Conservation (phyloP, 495 filamentous ascomycete species). For the Hypoxylon crocopeplum region DNA sequence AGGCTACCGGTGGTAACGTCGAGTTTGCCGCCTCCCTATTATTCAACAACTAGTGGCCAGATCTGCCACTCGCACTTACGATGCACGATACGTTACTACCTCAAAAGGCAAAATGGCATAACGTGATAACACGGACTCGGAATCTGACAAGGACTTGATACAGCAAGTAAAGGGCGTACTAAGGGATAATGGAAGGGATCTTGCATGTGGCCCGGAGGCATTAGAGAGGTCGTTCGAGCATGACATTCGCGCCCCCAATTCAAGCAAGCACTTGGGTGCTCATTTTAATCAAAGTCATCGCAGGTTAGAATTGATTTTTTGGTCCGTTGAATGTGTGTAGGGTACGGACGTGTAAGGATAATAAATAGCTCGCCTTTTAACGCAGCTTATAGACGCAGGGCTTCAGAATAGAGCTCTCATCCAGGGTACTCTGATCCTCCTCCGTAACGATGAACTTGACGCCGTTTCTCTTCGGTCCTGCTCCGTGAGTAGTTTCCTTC, state of each 20-base stretch:
- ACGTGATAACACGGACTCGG: conserved; percentile 2
- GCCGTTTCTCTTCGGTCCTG: conserved; percentile 61
- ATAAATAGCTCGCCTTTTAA: conserved; percentile 46
- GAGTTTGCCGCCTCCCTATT: conserved; percentile 86
- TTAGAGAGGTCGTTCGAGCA: conserved; percentile 21
- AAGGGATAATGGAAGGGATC: conserved; percentile 10
- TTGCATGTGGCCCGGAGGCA: conserved; percentile 22
- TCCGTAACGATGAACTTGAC: conserved; percentile 60
- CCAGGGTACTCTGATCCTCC: conserved; percentile 58
- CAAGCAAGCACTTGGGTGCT: conserved; percentile 11
- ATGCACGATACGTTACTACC: neutral
- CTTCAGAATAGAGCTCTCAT: conserved; percentile 80
- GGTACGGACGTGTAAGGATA: conserved; percentile 1
- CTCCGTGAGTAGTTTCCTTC: conserved; percentile 46
- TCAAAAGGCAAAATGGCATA: conserved; percentile 8
- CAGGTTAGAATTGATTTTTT: conserved; percentile 1
- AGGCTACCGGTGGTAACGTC: conserved; percentile 83
- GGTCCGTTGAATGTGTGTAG: conserved; percentile 5
- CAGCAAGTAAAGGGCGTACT: conserved; percentile 23
- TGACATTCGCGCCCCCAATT: neutral
- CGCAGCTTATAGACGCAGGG: conserved; percentile 97
- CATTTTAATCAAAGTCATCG: conserved; percentile 11
- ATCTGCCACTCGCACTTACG: conserved; percentile 1
- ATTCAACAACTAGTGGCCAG: conserved; percentile 58
- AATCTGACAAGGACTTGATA: conserved; percentile 6